Evolutionary conservation across 352 stramenopile species (phyloP), one percentile per base, ranked within the genome.

Genomic region (Phytopythium cucurbitacearum): DNA sequence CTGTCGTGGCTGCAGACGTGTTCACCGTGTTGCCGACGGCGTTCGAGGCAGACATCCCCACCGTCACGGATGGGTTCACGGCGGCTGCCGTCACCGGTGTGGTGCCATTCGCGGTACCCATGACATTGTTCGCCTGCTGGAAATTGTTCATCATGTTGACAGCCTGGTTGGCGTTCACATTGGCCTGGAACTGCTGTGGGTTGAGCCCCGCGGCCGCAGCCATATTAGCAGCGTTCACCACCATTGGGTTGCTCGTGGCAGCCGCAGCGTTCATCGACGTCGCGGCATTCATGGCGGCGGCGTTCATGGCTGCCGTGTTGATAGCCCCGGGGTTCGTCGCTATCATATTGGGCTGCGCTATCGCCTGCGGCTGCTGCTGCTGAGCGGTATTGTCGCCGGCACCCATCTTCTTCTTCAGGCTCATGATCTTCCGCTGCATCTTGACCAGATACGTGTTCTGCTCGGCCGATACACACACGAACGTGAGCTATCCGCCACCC

Each of bases 361-460:
- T 71, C 21, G 47, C 10, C 40, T 48, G 45, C 36, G 39, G 43
- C 44, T 57, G 46, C 40, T 42, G 35, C 42, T 51, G 43, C 38
- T 53, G 47, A 15, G 62, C 65, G 40, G 67, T 59, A 46, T 67
- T 48, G 5, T 80, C 67, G 21, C 66, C 71, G 4, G 71, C 62
- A 7, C 65, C 59, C 12, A 76, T 61, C 48, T 91, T 91, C 42
- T 85, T 87, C 61, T 89, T 90, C 15, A 93, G 57, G 58, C 71
- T 89, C 61, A 83, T 43, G 53, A 93, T 90, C 65, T 91, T 93
- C 37, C 80, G 69, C 67, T 93, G 80, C 76, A 93, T 87, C 61
- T 89, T 89, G 61, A 74, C 79, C 64, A 91, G 54, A 57, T 93
- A 93, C 58, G 76, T 86, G 44, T 77, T 79, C 83, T 93, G 55